phyloP scores from a whole-genome alignment of 352 stramenopile species.

The Poterioochromonas sp. region DNA sequence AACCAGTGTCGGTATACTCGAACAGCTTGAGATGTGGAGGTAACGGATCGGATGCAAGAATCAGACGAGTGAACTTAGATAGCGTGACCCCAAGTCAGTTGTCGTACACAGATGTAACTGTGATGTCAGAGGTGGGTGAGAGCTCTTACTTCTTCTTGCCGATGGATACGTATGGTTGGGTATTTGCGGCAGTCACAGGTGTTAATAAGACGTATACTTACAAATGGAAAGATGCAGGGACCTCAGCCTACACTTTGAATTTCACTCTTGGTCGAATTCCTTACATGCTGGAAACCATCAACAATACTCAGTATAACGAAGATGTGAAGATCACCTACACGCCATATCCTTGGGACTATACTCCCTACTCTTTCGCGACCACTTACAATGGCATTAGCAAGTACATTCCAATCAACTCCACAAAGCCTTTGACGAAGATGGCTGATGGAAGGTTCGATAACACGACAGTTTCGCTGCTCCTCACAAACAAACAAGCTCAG shows the following conservation, averaged over 20 bases:
- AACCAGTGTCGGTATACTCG: not conserved
- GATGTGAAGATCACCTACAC: not conserved
- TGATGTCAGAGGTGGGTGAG: not conserved
- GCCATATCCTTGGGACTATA: slow-evolving; percentile 16
- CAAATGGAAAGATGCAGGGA: not conserved
- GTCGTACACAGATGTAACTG: not conserved
- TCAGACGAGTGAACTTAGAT: not conserved
- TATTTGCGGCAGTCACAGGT: not conserved
- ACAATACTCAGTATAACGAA: not conserved
- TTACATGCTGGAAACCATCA: slow-evolving; percentile 2
- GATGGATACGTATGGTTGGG: slow-evolving; percentile 21
- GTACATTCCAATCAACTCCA: not conserved
- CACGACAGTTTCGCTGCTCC: no score
- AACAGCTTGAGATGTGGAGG: not conserved
- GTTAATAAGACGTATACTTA: not conserved
- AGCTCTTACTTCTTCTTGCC: not conserved
- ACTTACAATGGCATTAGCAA: not conserved
- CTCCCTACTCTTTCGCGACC: not conserved
- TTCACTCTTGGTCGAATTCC: not conserved
- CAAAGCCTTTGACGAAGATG: no score
- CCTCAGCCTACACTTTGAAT: not conserved
- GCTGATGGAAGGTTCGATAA: no score
- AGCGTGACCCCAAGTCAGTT: not conserved
- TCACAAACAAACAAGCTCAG: no score
- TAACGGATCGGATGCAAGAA: not conserved